Evolutionary conservation across 306 rosid species (phyloP), one percentile per base, ranked within the genome.

Genomic region (Pueraria montana): DNA sequence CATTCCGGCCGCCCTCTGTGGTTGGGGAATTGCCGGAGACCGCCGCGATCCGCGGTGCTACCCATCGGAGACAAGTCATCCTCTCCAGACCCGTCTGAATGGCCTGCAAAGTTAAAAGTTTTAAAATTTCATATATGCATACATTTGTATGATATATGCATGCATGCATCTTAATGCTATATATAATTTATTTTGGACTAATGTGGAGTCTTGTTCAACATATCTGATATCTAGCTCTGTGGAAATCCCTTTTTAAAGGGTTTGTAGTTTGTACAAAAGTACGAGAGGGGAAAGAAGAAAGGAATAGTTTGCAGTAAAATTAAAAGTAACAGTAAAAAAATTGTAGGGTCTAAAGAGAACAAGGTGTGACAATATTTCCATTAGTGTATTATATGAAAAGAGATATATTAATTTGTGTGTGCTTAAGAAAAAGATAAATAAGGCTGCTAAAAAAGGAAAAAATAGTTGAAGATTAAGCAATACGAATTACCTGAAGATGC

Each of bases 401-500:
- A 43, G 2, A 2, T 14, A 14, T 63, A 14, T 6, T 43, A 36
- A 45, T 34, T 67, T 4, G 18, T 58, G 71, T 34, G 26, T 79
- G 69, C 13, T 69, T 53, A 79, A 53, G 80, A 80, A 65, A 80
- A 71, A 81, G 69, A 50, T 75, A 80, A 80, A 50, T 75, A 80
- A 80, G 72, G 86, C 72, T 83, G 88, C 50, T 77, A 84, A 79
- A 43, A 56, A 71, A 26, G n/a, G 53, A 69, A 43, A 49, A 64
- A 83, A 67, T 26, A 0, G 79, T 32, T 48, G 36, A 82, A 59
- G 88, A 69, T 58, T 85, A 78, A 91, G 79, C 92, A 90, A 84
- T 86, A 72, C 83, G 91, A 94, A 93, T 93, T 92, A 94, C 98
- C 98, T 87, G 98, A 93, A 56, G 97, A 94, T 72, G 97, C 95